Evolutionary conservation across 2,329 filamentous ascomycete species (phyloP), one percentile per base, ranked within the genome.

Genomic region (Alternaria incomplexa): DNA sequence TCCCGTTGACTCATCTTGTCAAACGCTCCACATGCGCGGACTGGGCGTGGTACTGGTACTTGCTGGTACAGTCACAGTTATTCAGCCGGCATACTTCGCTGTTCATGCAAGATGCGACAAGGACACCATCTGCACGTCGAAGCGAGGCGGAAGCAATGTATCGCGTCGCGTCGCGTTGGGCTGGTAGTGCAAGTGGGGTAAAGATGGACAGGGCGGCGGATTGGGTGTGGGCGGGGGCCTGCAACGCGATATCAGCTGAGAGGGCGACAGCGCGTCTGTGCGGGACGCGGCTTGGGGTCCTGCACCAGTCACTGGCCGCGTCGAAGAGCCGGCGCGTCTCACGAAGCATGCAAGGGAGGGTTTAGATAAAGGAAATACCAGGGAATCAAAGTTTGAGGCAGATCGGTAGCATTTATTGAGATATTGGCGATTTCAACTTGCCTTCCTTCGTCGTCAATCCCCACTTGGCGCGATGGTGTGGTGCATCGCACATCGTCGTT

Each of bases 161-260:
- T 52, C 28, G 48, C 20, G 28, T 40, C 36, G 28, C 23, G 36
- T 30, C 32, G 25, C 36, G 22, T 28, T 45, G 32, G 47, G 53
- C n/a, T 36, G 46, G 15, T 36, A 28, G 40, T 15, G 6, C 30
- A 20, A 45, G 26, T 30, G 43, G 32, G 28, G 58, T 23, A 56
- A n/a, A 55, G 44, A 63, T 61, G 25, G 12, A 52, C 40, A 53
- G 28, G 40, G 64, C 22, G 44, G 44, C 44, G 20, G 44, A 6
- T 46, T 46, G 44, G 44, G 44, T 46, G 45, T 36, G 56, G 36
- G 51, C 32, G 17, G 25, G 30, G 44, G 30, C 20, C 15, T 17
- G 46, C 59, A 70, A 68, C 74, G 72, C 75, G 74, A 73, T 76
- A 72, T 78, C 76, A 77, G 65, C 62, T 77, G 76, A 77, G 68